Evolutionary conservation across 176 grass and related monocot genomes (phyloP), one percentile per base, ranked within the genome.

Genomic region (Stipa capillata): DNA sequence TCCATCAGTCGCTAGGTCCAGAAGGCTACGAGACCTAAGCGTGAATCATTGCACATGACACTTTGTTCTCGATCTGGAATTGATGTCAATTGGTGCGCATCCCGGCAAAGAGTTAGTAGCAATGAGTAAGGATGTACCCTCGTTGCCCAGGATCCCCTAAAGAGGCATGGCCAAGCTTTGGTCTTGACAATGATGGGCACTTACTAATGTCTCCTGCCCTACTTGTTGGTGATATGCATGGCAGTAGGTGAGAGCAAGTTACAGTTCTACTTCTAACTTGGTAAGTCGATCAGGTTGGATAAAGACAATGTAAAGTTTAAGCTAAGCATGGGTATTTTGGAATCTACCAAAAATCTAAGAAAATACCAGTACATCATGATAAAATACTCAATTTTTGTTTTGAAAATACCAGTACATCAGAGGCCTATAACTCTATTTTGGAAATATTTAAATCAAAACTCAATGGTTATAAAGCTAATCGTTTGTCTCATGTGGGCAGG

Each of bases 1-100:
- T 78, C 79, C 83, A 86, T 69, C 60, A 3, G 76, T 85, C 72
- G 64, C 82, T 69, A 73, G 28, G 49, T 51, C 12, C 74, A 72
- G 39, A 56, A 51, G 17, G 36, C 35, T 76, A 43, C 33, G 1
- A 66, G 73, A 76, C 77, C 14, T 65, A 72, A 72, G 44, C 73
- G 29, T 44, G 70, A 80, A 91, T 87, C 76, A 87, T 91, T 76
- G 80, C 69, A 48, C n/a, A n/a, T 65, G 75, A 23, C 35, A 56
- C 76, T 81, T 79, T 79, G 79, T 70, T 86, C 58, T 61, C 63
- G 71, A 79, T 90, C 80, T 83, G 65, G 71, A 91, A 42, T 72
- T 58, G 80, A 84, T 77, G 77, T 55, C 78, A 65, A 74, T 81
- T 79, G 76, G 68, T 75, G 76, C 44, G 57, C 75, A 66, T 54